A percentile compares a stretch with the other conserved stretches of the same genome.
Conservation (phyloP, 176 grass and related monocot species). For the Oropetium thomaeum region DNA sequence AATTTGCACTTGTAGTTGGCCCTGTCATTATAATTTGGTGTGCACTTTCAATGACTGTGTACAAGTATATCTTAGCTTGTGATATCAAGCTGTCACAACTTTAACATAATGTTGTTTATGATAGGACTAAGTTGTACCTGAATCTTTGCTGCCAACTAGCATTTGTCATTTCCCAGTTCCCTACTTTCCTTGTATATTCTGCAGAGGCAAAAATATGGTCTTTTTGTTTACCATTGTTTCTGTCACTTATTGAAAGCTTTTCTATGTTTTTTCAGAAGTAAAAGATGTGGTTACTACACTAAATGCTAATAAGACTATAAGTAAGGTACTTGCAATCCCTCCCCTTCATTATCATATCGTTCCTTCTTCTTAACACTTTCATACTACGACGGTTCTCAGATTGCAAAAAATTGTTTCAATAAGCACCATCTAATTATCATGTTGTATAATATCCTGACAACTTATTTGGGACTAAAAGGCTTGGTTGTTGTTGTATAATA, state of each 20-base stretch:
- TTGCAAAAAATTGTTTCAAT: background rate
- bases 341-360: background rate
- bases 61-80: background rate
- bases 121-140: too few species aligned
- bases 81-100: background rate
- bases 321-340: slow-evolving; percentile 38
- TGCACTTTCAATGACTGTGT: background rate
- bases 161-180: background rate
- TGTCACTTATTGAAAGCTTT: background rate
- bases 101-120: too few species aligned
- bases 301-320: slow-evolving; percentile 52
- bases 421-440: background rate
- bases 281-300: slow-evolving; percentile 49
- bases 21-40: background rate
- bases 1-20: background rate
- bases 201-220: background rate
- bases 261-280: slow-evolving; percentile 47
- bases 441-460: background rate
- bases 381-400: background rate
- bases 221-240: slow-evolving; percentile 1
- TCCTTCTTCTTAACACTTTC: background rate
- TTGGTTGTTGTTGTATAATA: too few species aligned
- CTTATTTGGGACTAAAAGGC: too few species aligned
- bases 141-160: background rate
- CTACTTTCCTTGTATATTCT: background rate